Conservation (phyloP, 106 monocot species). For the Dendrobium huoshanense region DNA sequence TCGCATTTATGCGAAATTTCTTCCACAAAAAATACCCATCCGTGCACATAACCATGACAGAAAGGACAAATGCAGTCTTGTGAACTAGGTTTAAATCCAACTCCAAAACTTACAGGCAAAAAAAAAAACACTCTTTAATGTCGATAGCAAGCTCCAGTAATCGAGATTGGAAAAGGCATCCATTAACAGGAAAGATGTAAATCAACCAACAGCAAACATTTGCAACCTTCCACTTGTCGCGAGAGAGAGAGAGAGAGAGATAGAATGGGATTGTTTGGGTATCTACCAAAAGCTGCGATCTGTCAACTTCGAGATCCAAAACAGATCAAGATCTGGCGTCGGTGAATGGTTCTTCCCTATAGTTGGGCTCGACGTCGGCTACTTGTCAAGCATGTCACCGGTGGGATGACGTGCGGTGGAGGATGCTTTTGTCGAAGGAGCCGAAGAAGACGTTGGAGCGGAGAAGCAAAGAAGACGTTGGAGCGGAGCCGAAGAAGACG, state of each 20-base stretch:
- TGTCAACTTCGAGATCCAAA: neutral
- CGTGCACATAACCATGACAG: neutral
- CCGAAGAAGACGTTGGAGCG: no score
- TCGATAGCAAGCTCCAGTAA: neutral
- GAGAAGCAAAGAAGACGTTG: no score
- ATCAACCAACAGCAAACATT: neutral
- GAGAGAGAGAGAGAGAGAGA: neutral
- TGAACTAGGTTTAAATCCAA: slow-evolving; percentile 1
- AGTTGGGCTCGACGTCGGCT: neutral
- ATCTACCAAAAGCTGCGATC: slow-evolving; percentile 6
- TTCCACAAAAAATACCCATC: neutral
- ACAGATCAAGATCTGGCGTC: neutral
- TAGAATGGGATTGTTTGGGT: neutral
- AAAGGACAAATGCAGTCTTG: neutral
- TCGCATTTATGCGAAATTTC: neutral
- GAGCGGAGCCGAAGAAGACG: no score
- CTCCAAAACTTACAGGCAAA: neutral
- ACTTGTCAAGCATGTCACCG: neutral
- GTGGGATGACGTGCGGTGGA: neutral
- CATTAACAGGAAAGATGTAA: neutral
- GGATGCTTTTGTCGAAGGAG: no score
- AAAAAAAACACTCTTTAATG: neutral
- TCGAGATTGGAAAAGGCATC: neutral
- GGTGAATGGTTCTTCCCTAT: neutral
- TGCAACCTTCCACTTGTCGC: neutral